These are phyloP conservation scores for Yarrowia alimentaria DNA, from an alignment of 805 yeast genomes.

Conservation along the genomic window DNA sequence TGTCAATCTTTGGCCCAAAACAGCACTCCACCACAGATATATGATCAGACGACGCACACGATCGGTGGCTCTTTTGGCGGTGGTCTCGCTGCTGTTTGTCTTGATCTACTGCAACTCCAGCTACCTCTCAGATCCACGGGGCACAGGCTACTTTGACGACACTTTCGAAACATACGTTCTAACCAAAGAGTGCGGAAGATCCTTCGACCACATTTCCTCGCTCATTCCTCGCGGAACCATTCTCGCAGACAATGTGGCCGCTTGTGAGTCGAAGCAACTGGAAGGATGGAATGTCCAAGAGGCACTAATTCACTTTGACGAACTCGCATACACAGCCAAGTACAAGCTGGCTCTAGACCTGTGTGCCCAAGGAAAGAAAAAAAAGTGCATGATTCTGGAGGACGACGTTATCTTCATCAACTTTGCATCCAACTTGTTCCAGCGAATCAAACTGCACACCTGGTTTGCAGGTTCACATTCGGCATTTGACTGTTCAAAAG, in stretches of 20 bases:
- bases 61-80: neutral
- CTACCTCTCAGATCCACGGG: neutral
- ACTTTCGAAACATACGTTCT: constrained; percentile 3
- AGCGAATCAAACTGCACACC: constrained; percentile 1
- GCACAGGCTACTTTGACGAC: neutral
- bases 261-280: neutral
- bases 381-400: constrained; percentile 2
- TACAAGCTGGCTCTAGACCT: constrained; percentile 7
- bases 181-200: constrained; percentile 4
- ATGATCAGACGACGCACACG: no score
- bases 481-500: constrained; percentile 4
- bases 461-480: neutral
- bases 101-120: neutral
- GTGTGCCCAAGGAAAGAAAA: neutral
- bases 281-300: neutral
- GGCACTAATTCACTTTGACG: constrained; percentile 8
- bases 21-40: no score
- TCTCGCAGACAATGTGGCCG: neutral
- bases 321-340: constrained; percentile 1
- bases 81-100: neutral
- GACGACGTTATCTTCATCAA: constrained; percentile 9
- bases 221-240: neutral
- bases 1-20: no score
- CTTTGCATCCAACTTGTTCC: neutral
- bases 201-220: neutral